Evolutionary conservation across 345 rosid genomes (phyloP).

Genomic region (Acer yangbiense): DNA sequence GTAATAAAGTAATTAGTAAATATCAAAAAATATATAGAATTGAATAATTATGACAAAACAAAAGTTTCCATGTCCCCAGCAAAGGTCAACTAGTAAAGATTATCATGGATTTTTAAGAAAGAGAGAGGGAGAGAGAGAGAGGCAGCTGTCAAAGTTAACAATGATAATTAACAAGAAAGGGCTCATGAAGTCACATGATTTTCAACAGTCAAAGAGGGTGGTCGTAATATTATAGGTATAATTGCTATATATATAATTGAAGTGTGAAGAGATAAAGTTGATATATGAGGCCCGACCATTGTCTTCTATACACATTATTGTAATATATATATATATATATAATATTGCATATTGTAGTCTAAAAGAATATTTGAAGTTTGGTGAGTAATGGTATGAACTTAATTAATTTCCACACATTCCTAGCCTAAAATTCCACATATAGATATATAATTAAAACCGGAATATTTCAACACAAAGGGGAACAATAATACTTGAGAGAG

Average conservation of each 20-base stretch:
- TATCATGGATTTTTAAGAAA: constrained; percentile 18
- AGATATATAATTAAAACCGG: not conserved
- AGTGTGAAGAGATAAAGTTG: constrained; percentile 9
- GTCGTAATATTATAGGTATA: not conserved
- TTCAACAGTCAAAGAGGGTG: constrained; percentile 19
- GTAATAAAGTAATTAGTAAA: not conserved
- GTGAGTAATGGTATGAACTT: not conserved
- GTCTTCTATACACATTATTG: constrained; percentile 26
- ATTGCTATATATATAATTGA: not conserved
- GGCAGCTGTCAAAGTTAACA: constrained; percentile 8
- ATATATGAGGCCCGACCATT: constrained; percentile 23
- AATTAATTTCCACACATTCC: constrained; percentile 17
- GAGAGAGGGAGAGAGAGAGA: constrained; percentile 22
- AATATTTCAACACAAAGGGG: constrained; percentile 2
- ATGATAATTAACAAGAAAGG: constrained; percentile 27
- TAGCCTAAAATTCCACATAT: constrained; percentile 10
- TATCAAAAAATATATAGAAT: not conserved
- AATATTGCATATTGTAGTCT: not conserved
- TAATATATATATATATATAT: not conserved
- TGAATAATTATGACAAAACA: constrained; percentile 27
- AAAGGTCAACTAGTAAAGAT: constrained; percentile 43
- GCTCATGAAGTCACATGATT: constrained; percentile 20
- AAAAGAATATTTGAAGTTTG: constrained; percentile 27
- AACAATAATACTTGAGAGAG: not conserved
- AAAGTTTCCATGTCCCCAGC: constrained; percentile 35